Base-by-base conservation (phyloP, 768 basidiomycete genomes). In the Russula ochroleuca region DNA sequence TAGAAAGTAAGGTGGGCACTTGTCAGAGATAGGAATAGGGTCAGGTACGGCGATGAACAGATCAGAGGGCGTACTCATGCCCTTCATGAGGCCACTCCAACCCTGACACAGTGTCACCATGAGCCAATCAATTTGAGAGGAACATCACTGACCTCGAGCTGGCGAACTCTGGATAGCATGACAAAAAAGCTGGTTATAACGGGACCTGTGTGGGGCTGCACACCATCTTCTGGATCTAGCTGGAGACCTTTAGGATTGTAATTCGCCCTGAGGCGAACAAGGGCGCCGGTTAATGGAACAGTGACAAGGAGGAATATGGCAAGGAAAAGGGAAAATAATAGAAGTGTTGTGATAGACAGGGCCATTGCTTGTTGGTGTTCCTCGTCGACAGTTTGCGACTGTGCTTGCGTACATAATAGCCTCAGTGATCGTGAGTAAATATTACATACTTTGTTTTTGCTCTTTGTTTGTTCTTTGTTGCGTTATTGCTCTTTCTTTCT, bases 201-300 rank as follows among this genome's bases (percentile, higher is more conserved):
- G 62, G 91, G 92, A 6, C 78, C 77, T 5, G 88, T 86, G 69
- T 90, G 84, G 0, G 89, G 83, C 72, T 85, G 81, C n/a, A 83
- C 86, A 52, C 81, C 85, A 37, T 87, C 90, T 70, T 91, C 90
- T 35, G 80, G 76, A 73, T 92, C 91, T 45, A 93, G 79, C 57
- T 87, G 88, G 45, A 94, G 83, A 40, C 87, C 89, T 73, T 88
- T 89, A 2, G 92, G 92, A 70, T 89, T 90, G 77, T 89, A 93
- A 71, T 93, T 91, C 35, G 88, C 89, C 74, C 92, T 80, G 72
- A 89, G 85, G 52, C 90, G 81, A 9, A 92, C 85, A 11, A 92
- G 78, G 14, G 86, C 78, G 5, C 90, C 90, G 9, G 68, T 74
- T 33, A 76, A 65, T 1, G 76, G 76, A 3, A 76, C 72, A 7